These are phyloP conservation scores for Myochromella boudieri DNA, from an alignment of 768 basidiomycete species.

Conservation along the genomic window DNA sequence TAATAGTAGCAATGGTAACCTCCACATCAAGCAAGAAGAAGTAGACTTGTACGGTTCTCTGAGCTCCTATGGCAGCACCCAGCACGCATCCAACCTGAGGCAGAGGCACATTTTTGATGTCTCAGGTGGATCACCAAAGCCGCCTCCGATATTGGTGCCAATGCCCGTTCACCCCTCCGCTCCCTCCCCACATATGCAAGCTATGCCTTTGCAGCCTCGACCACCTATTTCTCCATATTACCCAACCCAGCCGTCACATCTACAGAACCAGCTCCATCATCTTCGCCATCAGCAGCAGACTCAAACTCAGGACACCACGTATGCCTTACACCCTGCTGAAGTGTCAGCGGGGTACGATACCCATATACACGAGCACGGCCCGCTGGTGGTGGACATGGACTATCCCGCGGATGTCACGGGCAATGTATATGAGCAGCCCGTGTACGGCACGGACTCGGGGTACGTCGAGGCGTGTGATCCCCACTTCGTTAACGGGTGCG, in stretches of 20 bases:
- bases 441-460: constrained; percentile 1
- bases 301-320: too few species aligned
- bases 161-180: not conserved
- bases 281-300: constrained; percentile 5
- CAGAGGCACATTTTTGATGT: constrained; percentile 17
- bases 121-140: too few species aligned
- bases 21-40: constrained; percentile 13
- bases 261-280: not conserved
- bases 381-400: constrained; percentile 1
- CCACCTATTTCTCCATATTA: constrained; percentile 10
- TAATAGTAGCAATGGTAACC: not conserved
- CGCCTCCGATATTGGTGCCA: too few species aligned
- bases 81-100: constrained; percentile 6
- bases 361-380: constrained; percentile 5
- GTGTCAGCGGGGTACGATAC: constrained; percentile 1
- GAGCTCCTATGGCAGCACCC: constrained; percentile 1
- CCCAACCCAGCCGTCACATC: constrained; percentile 2
- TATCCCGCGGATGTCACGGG: constrained; percentile 7
- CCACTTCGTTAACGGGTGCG: constrained; percentile 6
- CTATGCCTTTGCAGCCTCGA: not conserved
- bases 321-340: constrained; percentile 9
- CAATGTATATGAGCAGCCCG: constrained; percentile 7
- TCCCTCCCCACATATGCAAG: not conserved
- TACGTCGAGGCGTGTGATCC: constrained; percentile 17
- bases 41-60: constrained; percentile 7